A percentile compares a stretch with the other conserved stretches of the same genome.
Evolutionary conservation across 768 basidiomycete species (phyloP).

Genomic region (Boletus fagicola): DNA sequence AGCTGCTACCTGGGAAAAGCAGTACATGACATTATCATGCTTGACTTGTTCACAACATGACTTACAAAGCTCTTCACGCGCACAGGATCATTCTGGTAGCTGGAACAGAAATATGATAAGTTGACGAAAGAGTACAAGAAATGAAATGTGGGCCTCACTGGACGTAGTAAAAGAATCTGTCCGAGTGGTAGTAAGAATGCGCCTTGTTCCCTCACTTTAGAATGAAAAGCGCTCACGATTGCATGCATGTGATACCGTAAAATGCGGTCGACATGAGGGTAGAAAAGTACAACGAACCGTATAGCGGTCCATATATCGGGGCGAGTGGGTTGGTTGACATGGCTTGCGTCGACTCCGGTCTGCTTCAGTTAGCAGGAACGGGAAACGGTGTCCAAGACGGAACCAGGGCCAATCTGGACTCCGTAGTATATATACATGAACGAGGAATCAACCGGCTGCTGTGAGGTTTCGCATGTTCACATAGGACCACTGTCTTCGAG

Average conservation of each 20-base stretch:
- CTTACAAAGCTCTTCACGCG: constrained; percentile 12
- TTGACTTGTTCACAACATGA: background rate
- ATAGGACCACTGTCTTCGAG: no score
- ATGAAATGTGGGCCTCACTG: background rate
- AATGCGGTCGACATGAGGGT: background rate
- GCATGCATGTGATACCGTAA: constrained; percentile 12
- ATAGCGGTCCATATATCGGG: background rate
- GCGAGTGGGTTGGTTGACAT: no score
- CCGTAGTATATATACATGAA: background rate
- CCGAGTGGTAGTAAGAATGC: background rate
- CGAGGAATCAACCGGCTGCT: no score
- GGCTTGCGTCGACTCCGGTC: background rate
- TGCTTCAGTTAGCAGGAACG: background rate
- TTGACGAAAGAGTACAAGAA: background rate
- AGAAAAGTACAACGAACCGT: constrained; percentile 1
- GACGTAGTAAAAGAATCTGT: constrained; percentile 9
- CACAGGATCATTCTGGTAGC: constrained; percentile 5
- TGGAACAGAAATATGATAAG: background rate
- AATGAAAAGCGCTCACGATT: constrained; percentile 4
- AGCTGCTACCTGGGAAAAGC: constrained; percentile 2
- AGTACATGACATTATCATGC: background rate
- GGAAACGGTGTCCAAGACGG: background rate
- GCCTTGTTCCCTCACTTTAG: background rate
- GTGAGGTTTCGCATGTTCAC: no score
- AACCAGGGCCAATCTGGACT: background rate